Conservation (phyloP, 257 asterid species). For the Nicotiana tabacum region DNA sequence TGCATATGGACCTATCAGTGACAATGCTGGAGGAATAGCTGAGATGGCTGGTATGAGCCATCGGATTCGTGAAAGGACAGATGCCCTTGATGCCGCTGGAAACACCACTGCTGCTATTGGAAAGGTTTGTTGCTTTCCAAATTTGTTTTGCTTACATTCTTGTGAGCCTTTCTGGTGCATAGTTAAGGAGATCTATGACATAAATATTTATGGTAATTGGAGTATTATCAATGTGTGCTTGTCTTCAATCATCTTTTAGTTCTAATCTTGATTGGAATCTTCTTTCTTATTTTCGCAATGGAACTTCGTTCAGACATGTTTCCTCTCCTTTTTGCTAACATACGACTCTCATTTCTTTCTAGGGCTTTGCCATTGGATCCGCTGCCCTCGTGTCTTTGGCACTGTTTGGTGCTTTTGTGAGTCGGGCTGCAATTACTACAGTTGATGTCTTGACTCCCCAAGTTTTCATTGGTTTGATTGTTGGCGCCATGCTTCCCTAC, state of each 20-base stretch:
- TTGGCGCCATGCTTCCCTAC: constrained; percentile 94
- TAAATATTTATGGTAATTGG: background rate
- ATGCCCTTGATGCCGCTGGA: constrained; percentile 97
- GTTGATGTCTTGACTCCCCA: constrained; percentile 87
- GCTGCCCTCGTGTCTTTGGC: constrained; percentile 93
- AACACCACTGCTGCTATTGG: constrained; percentile 96
- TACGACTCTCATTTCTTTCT: background rate
- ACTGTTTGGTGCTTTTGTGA: constrained; percentile 85
- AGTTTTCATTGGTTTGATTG: constrained; percentile 79
- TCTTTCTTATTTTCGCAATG: background rate
- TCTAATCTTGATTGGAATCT: background rate
- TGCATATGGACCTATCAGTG: constrained; percentile 97
- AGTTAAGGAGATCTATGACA: background rate
- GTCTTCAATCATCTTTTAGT: background rate
- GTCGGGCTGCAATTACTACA: constrained; percentile 67
- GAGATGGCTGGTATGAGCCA: constrained; percentile 99
- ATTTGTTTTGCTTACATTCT: no score
- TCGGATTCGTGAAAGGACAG: constrained; percentile 88
- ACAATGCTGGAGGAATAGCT: constrained; percentile 94
- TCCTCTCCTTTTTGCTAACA: background rate
- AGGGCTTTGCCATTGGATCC: constrained; percentile 96
- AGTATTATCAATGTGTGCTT: background rate
- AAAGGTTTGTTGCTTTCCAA: constrained; percentile 36
- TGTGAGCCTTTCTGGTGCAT: background rate
- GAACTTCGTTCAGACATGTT: background rate